A percentile compares a stretch with the other conserved stretches of the same genome.
phyloP scores from a whole-genome alignment of 768 basidiomycete species.

The Suillus clintonianus region DNA sequence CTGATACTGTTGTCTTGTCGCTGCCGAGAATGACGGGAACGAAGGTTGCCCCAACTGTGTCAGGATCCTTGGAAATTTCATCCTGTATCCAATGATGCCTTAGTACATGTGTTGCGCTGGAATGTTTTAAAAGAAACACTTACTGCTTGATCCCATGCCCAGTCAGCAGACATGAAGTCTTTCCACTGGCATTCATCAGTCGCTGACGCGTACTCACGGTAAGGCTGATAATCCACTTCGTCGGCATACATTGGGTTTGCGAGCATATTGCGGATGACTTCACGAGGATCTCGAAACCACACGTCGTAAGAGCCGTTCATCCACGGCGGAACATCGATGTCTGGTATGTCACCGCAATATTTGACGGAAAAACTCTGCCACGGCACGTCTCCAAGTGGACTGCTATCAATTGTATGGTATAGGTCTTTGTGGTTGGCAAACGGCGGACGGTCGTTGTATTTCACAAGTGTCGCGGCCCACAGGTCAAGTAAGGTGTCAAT shows the following conservation, averaged over 20 bases:
- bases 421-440: conserved; percentile 24
- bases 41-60: conserved; percentile 18
- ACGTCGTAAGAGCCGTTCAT: conserved; percentile 27
- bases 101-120: too few species aligned
- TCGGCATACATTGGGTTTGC: conserved; percentile 22
- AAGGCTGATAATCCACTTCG: conserved; percentile 21
- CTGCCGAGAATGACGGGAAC: conserved; percentile 22
- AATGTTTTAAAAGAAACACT: conserved; percentile 3
- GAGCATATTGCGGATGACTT: conserved; percentile 18
- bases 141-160: conserved; percentile 34
- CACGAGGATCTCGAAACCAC: conserved; percentile 24
- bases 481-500: conserved; percentile 28
- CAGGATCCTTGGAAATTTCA: conserved; percentile 19
- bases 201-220: conserved; percentile 7
- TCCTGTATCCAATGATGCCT: conserved; percentile 13
- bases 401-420: conserved; percentile 27
- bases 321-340: conserved; percentile 22
- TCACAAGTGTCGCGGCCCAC: conserved; percentile 18
- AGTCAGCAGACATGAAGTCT: conserved; percentile 29
- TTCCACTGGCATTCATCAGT: conserved; percentile 8
- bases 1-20: conserved; percentile 30
- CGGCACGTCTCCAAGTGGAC: conserved; percentile 22
- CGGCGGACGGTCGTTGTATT: conserved; percentile 10
- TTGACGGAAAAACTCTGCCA: conserved; percentile 26
- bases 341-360: conserved; percentile 18